A percentile compares a stretch with the other conserved stretches of the same genome.
phyloP scores from a whole-genome alignment of 2,329 filamentous ascomycete genomes.

The Parafenestella ontariensis region DNA sequence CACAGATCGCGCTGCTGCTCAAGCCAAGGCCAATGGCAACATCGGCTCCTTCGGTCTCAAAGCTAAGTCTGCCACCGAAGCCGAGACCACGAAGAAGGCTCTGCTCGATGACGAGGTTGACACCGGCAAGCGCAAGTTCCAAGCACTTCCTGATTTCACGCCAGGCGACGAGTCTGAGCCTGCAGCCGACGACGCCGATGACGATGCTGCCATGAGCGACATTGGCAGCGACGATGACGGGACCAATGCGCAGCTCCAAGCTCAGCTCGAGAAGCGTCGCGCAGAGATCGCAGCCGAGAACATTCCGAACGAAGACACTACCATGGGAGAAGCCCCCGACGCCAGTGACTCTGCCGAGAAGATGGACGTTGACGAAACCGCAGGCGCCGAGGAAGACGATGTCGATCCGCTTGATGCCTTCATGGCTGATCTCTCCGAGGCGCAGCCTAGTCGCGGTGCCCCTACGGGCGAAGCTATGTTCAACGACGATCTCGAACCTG shows the following conservation, averaged over 20 bases:
- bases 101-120: conserved; percentile 89
- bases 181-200: conserved; percentile 60
- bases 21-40: conserved; percentile 70
- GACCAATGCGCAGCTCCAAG: conserved; percentile 82
- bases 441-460: conserved; percentile 52
- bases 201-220: conserved; percentile 77
- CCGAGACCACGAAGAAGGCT: conserved; percentile 74
- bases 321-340: conserved; percentile 51
- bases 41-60: conserved; percentile 84
- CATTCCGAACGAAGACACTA: conserved; percentile 50
- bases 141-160: conserved; percentile 81
- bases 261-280: conserved; percentile 76
- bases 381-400: conserved; percentile 68
- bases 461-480: conserved; percentile 86
- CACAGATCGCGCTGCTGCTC: conserved; percentile 55
- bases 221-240: conserved; percentile 86
- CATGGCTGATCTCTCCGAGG: conserved; percentile 72
- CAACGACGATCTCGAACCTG: conserved; percentile 78
- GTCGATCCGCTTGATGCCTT: conserved; percentile 95
- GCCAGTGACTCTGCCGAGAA: conserved; percentile 46
- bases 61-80: conserved; percentile 70
- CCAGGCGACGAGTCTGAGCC: conserved; percentile 51
- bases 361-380: conserved; percentile 64
- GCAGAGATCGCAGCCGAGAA: conserved; percentile 68
- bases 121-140: conserved; percentile 80